A percentile compares a stretch with the other conserved stretches of the same genome.
These are phyloP conservation scores for Clitocybe nebularis DNA, from an alignment of 1,284 basidiomycete genomes.

Conservation along the genomic window DNA sequence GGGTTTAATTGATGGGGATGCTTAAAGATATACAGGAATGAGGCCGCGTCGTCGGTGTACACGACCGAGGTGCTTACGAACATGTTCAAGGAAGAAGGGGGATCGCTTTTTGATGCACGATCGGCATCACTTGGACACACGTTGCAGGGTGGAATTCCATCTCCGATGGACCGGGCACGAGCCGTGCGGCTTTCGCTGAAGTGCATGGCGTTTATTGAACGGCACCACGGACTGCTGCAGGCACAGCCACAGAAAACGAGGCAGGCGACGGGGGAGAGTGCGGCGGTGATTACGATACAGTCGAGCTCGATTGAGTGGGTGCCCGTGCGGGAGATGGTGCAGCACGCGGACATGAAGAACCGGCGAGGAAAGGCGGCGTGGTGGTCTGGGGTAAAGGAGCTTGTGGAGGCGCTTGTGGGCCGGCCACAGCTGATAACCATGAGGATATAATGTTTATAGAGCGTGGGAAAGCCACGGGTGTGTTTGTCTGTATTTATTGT, in stretches of 20 bases:
- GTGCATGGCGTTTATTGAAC: constrained; percentile 93
- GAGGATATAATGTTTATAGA: constrained; percentile 18
- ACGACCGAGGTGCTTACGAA: constrained; percentile 90
- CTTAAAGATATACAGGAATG: constrained; percentile 55
- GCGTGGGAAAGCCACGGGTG: constrained; percentile 27
- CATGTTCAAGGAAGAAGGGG: constrained; percentile 94
- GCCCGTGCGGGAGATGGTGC: constrained; percentile 78
- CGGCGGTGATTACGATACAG: constrained; percentile 91
- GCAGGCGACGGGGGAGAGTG: constrained; percentile 60
- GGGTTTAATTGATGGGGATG: neutral
- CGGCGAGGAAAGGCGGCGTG: constrained; percentile 78
- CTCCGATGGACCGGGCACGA: constrained; percentile 89
- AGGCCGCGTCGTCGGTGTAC: constrained; percentile 86
- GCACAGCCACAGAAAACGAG: constrained; percentile 45
- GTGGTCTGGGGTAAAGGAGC: constrained; percentile 73
- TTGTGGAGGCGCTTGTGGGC: constrained; percentile 73
- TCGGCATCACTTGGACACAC: constrained; percentile 95
- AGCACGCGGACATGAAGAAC: constrained; percentile 88
- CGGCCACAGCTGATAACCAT: constrained; percentile 48
- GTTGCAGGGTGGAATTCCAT: constrained; percentile 92
- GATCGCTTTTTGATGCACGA: constrained; percentile 88
- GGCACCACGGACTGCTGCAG: constrained; percentile 57
- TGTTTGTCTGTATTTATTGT: constrained; percentile 25
- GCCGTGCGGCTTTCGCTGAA: constrained; percentile 88
- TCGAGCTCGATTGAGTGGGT: constrained; percentile 79